Evolutionary conservation across 164 flowering plant genomes (phyloP), one percentile per base, ranked within the genome.

Genomic region (Annona squamosa): DNA sequence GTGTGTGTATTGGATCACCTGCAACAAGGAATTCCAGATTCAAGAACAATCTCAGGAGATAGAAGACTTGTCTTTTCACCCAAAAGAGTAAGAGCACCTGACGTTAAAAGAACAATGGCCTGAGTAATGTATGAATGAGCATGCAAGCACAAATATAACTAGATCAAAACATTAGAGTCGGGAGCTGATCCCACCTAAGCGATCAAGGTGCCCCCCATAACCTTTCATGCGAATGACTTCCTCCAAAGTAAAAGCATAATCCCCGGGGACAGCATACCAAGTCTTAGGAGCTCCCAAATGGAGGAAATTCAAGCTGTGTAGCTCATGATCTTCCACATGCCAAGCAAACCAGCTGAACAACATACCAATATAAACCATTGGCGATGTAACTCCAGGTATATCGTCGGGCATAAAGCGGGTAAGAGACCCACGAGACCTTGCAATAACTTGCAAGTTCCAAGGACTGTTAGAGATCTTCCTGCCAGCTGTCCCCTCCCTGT

Each of bases 321-420:
- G 97, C 82, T 96, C 99, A 81, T 96, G 99, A 84, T 96, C 99
- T 82, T 96, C 99, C 74, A 96, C 95, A 84, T 96, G 99, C 99
- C 99, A 96, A 44, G 99, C 99, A 86, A 96, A 96, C 99, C 99
- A 96, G 82, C 99, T 96, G 83, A 89, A 96, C 74, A 96, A 70
- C 99, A 96, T 96, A 57, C 97, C 99, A 80, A 96, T 87, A 76
- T 96, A 96, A 56, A 96, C 83, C 99, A 96, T 96, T 0, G 99
- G 98, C 67, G 99, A 93, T 12, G 99, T 96, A 79, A 96, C 99
- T 69, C 99, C 99, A 13, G 98, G 99, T 19, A 96, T 86, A 78
- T 96, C 98, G 84, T 96, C 98, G 5, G 96, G 91, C 99, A 96
- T 96, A 75, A 88, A 96, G 44, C 97, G 93, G 10, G 99, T 96